A percentile compares a stretch with the other conserved stretches of the same genome.
phyloP scores from a whole-genome alignment of 108 stramenopile genomes.

The Epithemia pelagica region DNA sequence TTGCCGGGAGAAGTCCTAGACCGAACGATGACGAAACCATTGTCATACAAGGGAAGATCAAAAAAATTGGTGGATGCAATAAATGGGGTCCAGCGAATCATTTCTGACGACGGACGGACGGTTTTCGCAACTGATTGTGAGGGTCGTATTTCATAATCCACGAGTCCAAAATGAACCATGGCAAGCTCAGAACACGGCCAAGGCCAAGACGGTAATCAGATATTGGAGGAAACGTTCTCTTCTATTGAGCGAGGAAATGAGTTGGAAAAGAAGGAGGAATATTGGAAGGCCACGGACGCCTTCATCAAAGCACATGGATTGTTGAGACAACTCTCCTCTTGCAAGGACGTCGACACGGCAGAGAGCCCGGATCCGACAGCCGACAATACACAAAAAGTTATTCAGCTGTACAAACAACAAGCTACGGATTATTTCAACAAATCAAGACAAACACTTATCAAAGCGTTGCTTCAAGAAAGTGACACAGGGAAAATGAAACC shows the following conservation, averaged over 20 bases:
- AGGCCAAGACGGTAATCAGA: constrained; percentile 2
- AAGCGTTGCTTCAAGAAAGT: constrained; percentile 22
- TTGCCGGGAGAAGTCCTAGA: too few relatives aligned
- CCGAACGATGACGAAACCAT: not conserved
- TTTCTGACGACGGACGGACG: too few relatives aligned
- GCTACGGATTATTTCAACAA: constrained; percentile 25
- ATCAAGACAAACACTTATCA: constrained; percentile 19
- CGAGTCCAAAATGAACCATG: too few relatives aligned
- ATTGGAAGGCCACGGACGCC: constrained; percentile 22
- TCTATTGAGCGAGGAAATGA: constrained; percentile 18
- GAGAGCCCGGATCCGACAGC: not conserved
- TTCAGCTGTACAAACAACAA: constrained; percentile 19
- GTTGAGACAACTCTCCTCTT: constrained; percentile 6
- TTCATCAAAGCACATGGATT: constrained; percentile 18
- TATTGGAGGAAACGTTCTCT: constrained; percentile 26
- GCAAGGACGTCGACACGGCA: not conserved
- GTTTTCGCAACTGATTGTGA: too few relatives aligned
- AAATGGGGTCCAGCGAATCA: too few relatives aligned
- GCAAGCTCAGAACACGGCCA: too few relatives aligned
- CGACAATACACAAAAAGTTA: constrained; percentile 7
- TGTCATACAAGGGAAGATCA: too few relatives aligned
- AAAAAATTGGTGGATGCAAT: too few relatives aligned
- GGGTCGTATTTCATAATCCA: too few relatives aligned
- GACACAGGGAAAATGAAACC: constrained; percentile 8
- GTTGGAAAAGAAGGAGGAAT: constrained; percentile 19